Percentiles rank a stretch among this genome's conserved stretches.
phyloP scores from a whole-genome alignment of 352 stramenopile genomes.

The Phytophthora lateralis region DNA sequence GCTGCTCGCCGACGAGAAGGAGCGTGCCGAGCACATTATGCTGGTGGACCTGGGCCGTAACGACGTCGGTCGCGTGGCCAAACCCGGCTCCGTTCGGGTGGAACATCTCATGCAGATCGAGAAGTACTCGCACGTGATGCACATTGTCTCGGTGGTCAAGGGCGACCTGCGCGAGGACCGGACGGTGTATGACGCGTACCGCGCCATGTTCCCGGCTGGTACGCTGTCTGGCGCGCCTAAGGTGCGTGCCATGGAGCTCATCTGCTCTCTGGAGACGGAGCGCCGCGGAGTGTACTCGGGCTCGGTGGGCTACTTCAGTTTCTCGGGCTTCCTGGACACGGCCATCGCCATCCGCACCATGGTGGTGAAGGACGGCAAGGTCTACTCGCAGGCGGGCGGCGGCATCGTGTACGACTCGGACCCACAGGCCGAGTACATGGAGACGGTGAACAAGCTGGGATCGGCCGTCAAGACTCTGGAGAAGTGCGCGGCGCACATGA shows the following conservation, averaged over 20 bases:
- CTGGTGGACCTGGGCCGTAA: conserved; percentile 92
- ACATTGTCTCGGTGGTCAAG: conserved; percentile 92
- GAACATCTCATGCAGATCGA: conserved; percentile 91
- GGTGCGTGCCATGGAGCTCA: conserved; percentile 90
- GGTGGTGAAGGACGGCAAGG: conserved; percentile 78
- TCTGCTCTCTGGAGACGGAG: conserved; percentile 84
- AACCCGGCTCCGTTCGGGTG: conserved; percentile 79
- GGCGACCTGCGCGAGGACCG: conserved; percentile 78
- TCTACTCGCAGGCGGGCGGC: conserved; percentile 86
- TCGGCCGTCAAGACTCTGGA: conserved; percentile 86
- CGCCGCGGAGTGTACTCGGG: conserved; percentile 85
- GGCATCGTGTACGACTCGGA: conserved; percentile 92
- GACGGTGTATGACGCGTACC: conserved; percentile 90
- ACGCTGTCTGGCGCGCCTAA: conserved; percentile 90
- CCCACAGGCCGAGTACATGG: conserved; percentile 84
- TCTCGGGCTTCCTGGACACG: conserved; percentile 87
- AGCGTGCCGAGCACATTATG: conserved; percentile 93
- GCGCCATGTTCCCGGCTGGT: conserved; percentile 86
- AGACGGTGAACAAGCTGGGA: conserved; percentile 90
- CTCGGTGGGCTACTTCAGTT: conserved; percentile 90
- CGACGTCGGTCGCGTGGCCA: conserved; percentile 87
- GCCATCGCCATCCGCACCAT: conserved; percentile 91
- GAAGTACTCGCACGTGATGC: conserved; percentile 93
- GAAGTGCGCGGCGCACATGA: conserved; percentile 68
- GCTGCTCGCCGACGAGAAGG: conserved; percentile 87